Evolutionary conservation across 1,284 basidiomycete species (phyloP), one percentile per base, ranked within the genome.

Genomic region (Leccinum griseonigrum): DNA sequence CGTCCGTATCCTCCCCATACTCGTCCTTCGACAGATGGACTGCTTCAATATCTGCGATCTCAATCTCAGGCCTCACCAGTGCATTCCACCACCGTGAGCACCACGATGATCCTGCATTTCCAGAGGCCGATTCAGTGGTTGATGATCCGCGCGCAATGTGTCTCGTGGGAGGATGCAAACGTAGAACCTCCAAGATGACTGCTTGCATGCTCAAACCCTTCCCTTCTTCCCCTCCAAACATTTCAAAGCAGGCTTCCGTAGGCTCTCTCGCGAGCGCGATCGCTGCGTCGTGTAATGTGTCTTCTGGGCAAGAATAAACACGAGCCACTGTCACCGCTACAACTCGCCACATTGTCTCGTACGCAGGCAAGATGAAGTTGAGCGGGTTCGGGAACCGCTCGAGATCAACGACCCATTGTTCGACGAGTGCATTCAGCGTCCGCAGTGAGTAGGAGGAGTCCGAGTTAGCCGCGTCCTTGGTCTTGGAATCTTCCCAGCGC

Each of bases 291-390:
- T 66, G 67, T 32, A 75, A 65, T 3, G 57, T 62, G 58, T 77
- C 67, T 40, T 71, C 57, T 32, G 57, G 59, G 60, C 22, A 59
- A 36, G 67, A 51, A 60, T 78, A 73, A 26, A 74, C 67, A 16
- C 64, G 52, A 0, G 60, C 71, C 57, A 79, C 71, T 0, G 79
- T 79, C 4, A 82, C 68, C 0, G 84, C 85, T 28, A 85, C 80
- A 28, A 87, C 80, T 0, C 85, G 77, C 85, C 86, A 87, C 62
- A 85, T 75, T 0, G 85, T 86, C 66, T 87, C 85, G 71, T 80
- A 87, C 0, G 83, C 74, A 0, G 86, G 86, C 7, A 87, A 77
- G 50, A 87, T 76, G 52, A 81, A 79, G 56, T 87, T 77, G 1
- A 86, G 64, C 0, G 85, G 84, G 26, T 83, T 79, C 1, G 74